phyloP scores from a whole-genome alignment of 257 asterid species.

The Asclepias syriaca region DNA sequence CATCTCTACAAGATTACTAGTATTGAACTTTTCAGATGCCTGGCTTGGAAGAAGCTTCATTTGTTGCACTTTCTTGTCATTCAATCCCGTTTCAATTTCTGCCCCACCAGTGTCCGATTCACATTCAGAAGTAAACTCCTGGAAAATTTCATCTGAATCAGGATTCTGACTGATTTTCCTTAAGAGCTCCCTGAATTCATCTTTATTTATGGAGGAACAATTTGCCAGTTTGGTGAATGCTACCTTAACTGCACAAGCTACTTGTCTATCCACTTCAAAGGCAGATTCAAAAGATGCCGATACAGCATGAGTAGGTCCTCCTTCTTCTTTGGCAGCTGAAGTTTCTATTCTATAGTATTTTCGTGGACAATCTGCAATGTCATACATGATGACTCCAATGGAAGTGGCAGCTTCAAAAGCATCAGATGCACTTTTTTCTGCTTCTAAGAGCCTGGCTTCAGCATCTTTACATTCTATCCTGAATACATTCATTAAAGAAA shows the following conservation, averaged over 20 bases:
- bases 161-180: slow-evolving; percentile 80
- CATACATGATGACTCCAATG: slow-evolving; percentile 78
- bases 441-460: slow-evolving; percentile 51
- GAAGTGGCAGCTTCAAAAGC: slow-evolving; percentile 75
- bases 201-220: slow-evolving; percentile 63
- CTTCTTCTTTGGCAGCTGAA: slow-evolving; percentile 42
- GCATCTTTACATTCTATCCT: slow-evolving; percentile 84
- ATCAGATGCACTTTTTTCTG: slow-evolving; percentile 59
- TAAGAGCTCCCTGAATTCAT: slow-evolving; percentile 67
- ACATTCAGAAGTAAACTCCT: slow-evolving; percentile 40
- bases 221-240: slow-evolving; percentile 70
- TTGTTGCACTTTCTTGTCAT: slow-evolving; percentile 9
- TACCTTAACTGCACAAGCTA: slow-evolving; percentile 78
- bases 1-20: slow-evolving; percentile 47
- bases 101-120: slow-evolving; percentile 49
- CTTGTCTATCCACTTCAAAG: slow-evolving; percentile 93
- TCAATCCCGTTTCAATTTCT: slow-evolving; percentile 27
- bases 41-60: slow-evolving; percentile 28
- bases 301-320: slow-evolving; percentile 52
- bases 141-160: slow-evolving; percentile 40
- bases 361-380: slow-evolving; percentile 39
- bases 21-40: slow-evolving; percentile 35
- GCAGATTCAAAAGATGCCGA: slow-evolving; percentile 79
- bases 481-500: slow-evolving; percentile 11
- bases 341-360: slow-evolving; percentile 53